Percentiles rank a stretch among this genome's conserved stretches.
Conservation (phyloP, 2,329 filamentous ascomycete genomes). For the Periglandula ipomoeae region DNA sequence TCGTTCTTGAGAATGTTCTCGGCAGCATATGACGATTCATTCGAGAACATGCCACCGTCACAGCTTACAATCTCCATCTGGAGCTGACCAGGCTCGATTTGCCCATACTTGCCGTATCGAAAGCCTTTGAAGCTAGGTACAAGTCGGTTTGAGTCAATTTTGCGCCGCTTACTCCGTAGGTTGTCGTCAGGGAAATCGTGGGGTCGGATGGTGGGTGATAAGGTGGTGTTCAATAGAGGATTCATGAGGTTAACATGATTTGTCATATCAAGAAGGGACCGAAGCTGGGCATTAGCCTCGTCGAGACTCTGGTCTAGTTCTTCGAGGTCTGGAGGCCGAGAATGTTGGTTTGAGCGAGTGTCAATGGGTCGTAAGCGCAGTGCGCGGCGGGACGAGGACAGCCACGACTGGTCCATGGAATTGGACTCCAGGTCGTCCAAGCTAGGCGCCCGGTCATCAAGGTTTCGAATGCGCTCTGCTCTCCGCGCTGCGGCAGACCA, state of each 20-base stretch:
- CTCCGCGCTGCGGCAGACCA: slow-evolving; percentile 22
- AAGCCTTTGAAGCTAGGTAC: slow-evolving; percentile 46
- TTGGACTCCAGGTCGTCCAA: slow-evolving; percentile 19
- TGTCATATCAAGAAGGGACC: slow-evolving; percentile 33
- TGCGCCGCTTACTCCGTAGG: slow-evolving; percentile 57
- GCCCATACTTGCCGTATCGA: slow-evolving; percentile 78
- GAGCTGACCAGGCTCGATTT: slow-evolving; percentile 73
- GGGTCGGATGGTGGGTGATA: slow-evolving; percentile 25
- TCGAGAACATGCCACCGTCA: slow-evolving; percentile 66
- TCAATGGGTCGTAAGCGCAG: slow-evolving; percentile 18
- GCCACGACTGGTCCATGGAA: slow-evolving; percentile 18
- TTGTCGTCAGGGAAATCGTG: slow-evolving; percentile 35
- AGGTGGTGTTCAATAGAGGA: slow-evolving; percentile 20
- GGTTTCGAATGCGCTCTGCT: slow-evolving; percentile 26
- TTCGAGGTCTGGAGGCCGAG: slow-evolving; percentile 21
- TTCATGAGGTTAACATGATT: slow-evolving; percentile 20
- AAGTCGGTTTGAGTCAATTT: slow-evolving; percentile 55
- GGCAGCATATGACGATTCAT: slow-evolving; percentile 54
- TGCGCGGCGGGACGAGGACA: slow-evolving; percentile 15
- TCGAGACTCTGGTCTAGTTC: slow-evolving; percentile 31
- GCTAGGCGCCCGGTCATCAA: slow-evolving; percentile 20
- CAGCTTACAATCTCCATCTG: slow-evolving; percentile 85
- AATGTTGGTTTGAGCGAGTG: slow-evolving; percentile 1
- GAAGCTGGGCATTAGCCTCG: slow-evolving; percentile 34
- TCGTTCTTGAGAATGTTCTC: slow-evolving; percentile 82